A percentile compares a stretch with the other conserved stretches of the same genome.
These are phyloP conservation scores for Hordeum pubiflorum DNA, from an alignment of 202 grass and related monocot genomes.

Conservation along the genomic window DNA sequence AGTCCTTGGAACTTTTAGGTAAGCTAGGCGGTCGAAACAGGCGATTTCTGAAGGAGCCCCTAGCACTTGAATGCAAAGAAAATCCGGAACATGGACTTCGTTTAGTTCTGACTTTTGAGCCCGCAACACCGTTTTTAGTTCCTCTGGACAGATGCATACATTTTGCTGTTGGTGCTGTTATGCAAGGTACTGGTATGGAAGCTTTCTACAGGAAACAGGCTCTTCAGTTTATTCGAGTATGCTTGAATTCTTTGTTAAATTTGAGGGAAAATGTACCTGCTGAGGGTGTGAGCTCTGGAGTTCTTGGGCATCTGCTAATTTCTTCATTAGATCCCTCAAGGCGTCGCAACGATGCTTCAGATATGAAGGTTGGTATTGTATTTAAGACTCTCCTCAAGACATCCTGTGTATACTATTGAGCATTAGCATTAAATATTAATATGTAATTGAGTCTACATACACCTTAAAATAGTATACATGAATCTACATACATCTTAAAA, in stretches of 20 bases:
- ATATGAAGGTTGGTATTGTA: constrained; percentile 71
- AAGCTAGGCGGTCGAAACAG: constrained; percentile 92
- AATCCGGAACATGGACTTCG: constrained; percentile 97
- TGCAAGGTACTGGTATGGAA: constrained; percentile 77
- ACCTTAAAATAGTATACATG: not conserved
- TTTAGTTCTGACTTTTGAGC: constrained; percentile 95
- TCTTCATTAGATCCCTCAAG: constrained; percentile 85
- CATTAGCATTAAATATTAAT: not conserved
- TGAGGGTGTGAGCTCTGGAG: constrained; percentile 67
- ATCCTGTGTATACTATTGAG: constrained; percentile 4
- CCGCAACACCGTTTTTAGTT: constrained; percentile 92
- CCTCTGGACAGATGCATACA: constrained; percentile 90
- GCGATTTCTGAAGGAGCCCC: constrained; percentile 85
- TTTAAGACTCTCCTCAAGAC: not conserved
- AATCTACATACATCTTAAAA: not conserved
- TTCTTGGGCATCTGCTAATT: constrained; percentile 71
- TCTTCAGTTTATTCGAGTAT: constrained; percentile 83
- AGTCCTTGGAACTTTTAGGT: constrained; percentile 86
- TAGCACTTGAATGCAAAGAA: constrained; percentile 91
- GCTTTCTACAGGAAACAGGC: constrained; percentile 89
- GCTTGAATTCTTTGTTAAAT: constrained; percentile 77
- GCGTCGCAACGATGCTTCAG: constrained; percentile 65
- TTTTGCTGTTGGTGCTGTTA: constrained; percentile 82
- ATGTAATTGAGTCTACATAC: too few species aligned
- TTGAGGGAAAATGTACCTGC: constrained; percentile 72